Base-by-base conservation (phyloP, 2,329 filamentous ascomycete genomes). In the Pyricularia grisea region DNA sequence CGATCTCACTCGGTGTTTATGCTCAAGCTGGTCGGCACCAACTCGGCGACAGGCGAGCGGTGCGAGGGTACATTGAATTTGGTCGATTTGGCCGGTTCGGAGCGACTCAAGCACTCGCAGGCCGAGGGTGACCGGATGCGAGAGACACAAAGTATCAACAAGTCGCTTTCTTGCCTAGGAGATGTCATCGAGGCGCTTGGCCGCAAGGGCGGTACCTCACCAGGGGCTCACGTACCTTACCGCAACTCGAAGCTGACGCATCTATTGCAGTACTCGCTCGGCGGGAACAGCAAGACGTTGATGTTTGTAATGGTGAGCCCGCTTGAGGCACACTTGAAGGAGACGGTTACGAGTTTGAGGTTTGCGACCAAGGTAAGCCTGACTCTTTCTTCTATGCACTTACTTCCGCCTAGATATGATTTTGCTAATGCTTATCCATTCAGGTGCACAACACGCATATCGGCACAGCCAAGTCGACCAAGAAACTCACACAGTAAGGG, bases 261-360 rank as follows among this genome's bases (percentile, higher is more conserved):
- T 76, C 85, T 99, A 65, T 85, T 99, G 55, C 93, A 98, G 86
- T 96, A 95, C 76, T 97, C 93, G 3, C 83, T 99, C 9, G 94
- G 95, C 4, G 95, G 95, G 20, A 97, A 97, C 78, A 95, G 91
- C 74, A 97, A 97, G 81, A 99, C 95, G 0, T 89, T 99, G 74
- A 99, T 99, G 95, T 97, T 99, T 78, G 93, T 98, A 77, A 98
- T 98, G 94, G 92, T 97, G 69, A 95, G 91, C 74, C 95, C 95
- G 42, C 82, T 98, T 70, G 92, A 96, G 81, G 91, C 89, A 6
- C 95, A 98, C 81, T 83, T 97, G 72, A 91, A 90, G 75, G 95
- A 99, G 83, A 97, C 94, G 3, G 83, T 97, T 77, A 97, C 94
- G 64, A 97, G 93, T 83, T 84, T 99, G 79, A 91, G 95, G 75